phyloP scores from a whole-genome alignment of 768 basidiomycete species.

The Cystobasidium ongulense region DNA sequence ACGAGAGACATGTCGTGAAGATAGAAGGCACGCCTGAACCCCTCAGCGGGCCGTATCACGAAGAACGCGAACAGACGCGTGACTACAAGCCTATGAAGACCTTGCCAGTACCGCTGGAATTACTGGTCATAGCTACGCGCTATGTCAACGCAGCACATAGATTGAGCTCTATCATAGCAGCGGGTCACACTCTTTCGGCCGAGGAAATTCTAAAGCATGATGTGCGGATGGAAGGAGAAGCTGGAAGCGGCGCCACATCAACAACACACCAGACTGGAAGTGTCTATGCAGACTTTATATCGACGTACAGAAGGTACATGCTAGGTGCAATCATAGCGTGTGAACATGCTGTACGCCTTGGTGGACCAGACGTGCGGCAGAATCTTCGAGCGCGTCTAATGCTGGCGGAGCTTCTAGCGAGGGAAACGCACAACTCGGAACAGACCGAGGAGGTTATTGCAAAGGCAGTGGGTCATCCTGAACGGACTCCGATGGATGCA shows the following conservation, averaged over 20 bases:
- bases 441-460: not conserved
- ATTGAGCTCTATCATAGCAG: not conserved
- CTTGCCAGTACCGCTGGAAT: not conserved
- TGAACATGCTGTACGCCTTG: not conserved
- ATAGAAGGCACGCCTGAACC: not conserved
- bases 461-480: not conserved
- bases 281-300: not conserved
- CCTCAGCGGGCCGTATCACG: not conserved
- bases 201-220: not conserved
- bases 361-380: not conserved
- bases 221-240: not conserved
- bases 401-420: constrained; percentile 24
- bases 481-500: not conserved
- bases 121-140: not conserved
- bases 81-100: not conserved
- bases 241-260: not conserved
- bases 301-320: constrained; percentile 10
- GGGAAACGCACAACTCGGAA: constrained; percentile 2
- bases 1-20: not conserved
- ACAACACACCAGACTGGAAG: not conserved
- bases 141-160: constrained; percentile 6
- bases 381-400: constrained; percentile 2
- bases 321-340: not conserved
- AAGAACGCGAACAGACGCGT: not conserved
- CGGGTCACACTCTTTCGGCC: not conserved